Conservation (phyloP, 2,329 filamentous ascomycete species). For the Geosmithia putterillii region DNA sequence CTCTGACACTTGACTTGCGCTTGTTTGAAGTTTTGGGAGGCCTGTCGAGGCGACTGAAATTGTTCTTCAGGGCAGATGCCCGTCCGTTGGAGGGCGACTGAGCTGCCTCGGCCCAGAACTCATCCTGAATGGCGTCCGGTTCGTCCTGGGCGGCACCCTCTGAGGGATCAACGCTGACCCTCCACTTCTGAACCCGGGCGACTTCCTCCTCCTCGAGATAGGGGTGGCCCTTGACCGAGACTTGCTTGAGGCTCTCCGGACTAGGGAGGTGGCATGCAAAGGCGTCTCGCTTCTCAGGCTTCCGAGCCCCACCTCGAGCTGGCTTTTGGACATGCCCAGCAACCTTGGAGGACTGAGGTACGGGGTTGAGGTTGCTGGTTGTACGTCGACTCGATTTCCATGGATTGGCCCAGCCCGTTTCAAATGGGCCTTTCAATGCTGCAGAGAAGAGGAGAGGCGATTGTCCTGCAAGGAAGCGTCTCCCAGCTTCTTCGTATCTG, state of each 20-base stretch:
- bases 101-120: background rate
- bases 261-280: constrained; percentile 7
- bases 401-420: constrained; percentile 39
- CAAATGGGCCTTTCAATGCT: constrained; percentile 49
- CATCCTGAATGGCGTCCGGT: background rate
- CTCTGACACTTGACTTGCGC: background rate
- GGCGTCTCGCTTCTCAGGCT: background rate
- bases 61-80: background rate
- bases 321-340: background rate
- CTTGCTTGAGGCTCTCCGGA: constrained; percentile 9
- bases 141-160: no score
- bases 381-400: constrained; percentile 24
- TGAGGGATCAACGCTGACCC: background rate
- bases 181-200: constrained; percentile 1
- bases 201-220: constrained; percentile 5
- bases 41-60: background rate
- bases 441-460: constrained; percentile 47
- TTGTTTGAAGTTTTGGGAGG: background rate
- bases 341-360: background rate
- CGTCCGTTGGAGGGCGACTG: background rate
- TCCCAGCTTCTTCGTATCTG: constrained; percentile 47
- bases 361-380: background rate
- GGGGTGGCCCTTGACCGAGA: constrained; percentile 3
- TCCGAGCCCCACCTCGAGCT: background rate
- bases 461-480: constrained; percentile 43